These are phyloP conservation scores for Debaryomyces nepalensis DNA, from an alignment of 1,139 yeast genomes.

Conservation along the genomic window DNA sequence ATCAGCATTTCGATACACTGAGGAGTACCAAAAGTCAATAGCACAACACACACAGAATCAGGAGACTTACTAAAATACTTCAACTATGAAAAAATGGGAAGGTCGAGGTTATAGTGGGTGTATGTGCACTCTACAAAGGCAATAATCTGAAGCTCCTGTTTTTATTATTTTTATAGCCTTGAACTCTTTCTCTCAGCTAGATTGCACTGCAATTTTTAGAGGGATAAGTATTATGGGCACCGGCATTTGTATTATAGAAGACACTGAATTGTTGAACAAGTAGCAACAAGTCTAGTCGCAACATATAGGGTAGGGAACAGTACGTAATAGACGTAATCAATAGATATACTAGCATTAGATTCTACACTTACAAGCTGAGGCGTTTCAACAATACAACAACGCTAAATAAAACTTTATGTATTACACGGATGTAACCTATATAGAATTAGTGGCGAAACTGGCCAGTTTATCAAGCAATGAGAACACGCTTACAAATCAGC, in stretches of 20 bases:
- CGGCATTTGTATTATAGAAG: not conserved
- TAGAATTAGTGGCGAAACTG: not conserved
- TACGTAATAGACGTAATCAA: not conserved
- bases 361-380: too few relatives aligned
- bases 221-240: not conserved
- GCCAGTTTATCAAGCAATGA: slow-evolving; percentile 4
- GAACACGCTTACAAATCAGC: slow-evolving; percentile 77
- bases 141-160: too few relatives aligned
- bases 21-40: slow-evolving; percentile 27
- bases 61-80: not conserved
- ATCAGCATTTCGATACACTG: slow-evolving; percentile 30
- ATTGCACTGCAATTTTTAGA: too few relatives aligned
- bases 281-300: not conserved
- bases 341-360: not conserved
- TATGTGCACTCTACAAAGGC: not conserved
- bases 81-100: too few relatives aligned
- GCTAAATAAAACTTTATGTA: slow-evolving; percentile 8
- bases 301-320: not conserved
- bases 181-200: too few relatives aligned
- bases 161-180: too few relatives aligned
- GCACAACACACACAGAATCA: slow-evolving; percentile 16
- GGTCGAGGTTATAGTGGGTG: not conserved
- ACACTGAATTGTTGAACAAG: not conserved
- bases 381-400: too few relatives aligned
- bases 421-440: slow-evolving; percentile 10